Evolutionary conservation across 2,329 filamentous ascomycete genomes (phyloP).

Genomic region (Fusarium avenaceum): DNA sequence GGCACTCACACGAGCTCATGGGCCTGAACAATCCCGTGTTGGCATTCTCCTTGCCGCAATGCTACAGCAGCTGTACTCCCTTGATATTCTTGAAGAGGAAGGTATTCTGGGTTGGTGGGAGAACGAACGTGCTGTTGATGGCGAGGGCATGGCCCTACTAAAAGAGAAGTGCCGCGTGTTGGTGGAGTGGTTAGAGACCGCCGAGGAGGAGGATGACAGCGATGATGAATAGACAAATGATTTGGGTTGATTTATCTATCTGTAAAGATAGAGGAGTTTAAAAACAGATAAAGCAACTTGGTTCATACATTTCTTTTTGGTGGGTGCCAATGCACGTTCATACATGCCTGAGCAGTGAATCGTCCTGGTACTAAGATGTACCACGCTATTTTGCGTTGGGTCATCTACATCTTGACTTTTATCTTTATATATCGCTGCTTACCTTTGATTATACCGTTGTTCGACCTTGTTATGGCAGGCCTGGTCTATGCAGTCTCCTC

Average conservation of each 20-base stretch:
- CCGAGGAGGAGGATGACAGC: conserved; percentile 77
- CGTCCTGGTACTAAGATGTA: background rate
- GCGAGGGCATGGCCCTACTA: conserved; percentile 77
- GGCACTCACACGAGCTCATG: conserved; percentile 77
- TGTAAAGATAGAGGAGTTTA: conserved; percentile 30
- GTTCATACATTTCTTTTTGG: background rate
- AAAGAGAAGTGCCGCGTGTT: conserved; percentile 81
- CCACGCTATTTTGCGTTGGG: background rate
- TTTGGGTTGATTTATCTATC: conserved; percentile 11
- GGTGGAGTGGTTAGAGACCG: conserved; percentile 86
- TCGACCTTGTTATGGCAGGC: background rate
- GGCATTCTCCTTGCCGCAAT: conserved; percentile 80
- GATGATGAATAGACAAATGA: conserved; percentile 47
- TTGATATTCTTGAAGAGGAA: conserved; percentile 90
- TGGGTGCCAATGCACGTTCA: background rate
- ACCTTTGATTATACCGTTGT: background rate
- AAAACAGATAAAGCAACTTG: conserved; percentile 33
- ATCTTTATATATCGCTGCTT: background rate
- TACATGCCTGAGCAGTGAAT: too few species aligned
- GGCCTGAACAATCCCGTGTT: conserved; percentile 63
- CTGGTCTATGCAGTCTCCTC: background rate
- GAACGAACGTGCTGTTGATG: conserved; percentile 75
- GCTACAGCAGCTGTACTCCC: conserved; percentile 85
- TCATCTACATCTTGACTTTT: background rate
- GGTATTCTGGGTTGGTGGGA: conserved; percentile 91